These are phyloP conservation scores for Samsoniella hepiali DNA, from an alignment of 2,329 filamentous ascomycete species.

Conservation along the genomic window DNA sequence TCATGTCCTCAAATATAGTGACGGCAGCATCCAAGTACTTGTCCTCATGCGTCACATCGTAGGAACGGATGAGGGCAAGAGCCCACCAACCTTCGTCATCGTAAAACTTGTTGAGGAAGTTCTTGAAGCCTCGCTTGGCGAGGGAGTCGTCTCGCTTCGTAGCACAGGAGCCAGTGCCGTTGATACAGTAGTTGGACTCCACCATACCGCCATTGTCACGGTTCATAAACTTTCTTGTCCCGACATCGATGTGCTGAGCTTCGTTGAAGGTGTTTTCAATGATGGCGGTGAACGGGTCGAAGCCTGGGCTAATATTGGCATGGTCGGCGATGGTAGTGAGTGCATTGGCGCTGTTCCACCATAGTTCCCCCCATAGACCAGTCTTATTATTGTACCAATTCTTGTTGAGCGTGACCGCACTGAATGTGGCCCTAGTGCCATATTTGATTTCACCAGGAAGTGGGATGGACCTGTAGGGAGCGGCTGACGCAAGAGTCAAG, in stretches of 20 bases:
- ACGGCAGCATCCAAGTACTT: conserved; percentile 54
- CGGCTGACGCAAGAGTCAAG: background rate
- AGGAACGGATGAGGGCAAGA: conserved; percentile 54
- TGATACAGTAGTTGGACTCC: conserved; percentile 37
- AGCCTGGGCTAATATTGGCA: conserved; percentile 32
- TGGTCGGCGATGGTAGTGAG: conserved; percentile 61
- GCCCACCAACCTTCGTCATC: conserved; percentile 66
- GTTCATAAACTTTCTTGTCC: conserved; percentile 38
- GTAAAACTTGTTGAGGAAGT: conserved; percentile 52
- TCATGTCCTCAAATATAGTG: conserved; percentile 55
- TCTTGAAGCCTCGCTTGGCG: conserved; percentile 33
- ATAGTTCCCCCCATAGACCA: conserved; percentile 63
- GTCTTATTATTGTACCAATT: conserved; percentile 57
- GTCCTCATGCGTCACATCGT: conserved; percentile 49
- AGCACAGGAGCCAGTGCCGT: conserved; percentile 19
- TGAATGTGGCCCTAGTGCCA: conserved; percentile 30
- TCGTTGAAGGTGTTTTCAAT: conserved; percentile 45
- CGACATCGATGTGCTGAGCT: conserved; percentile 40
- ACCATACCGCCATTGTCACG: conserved; percentile 33
- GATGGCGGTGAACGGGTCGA: conserved; percentile 36
- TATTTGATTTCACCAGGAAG: conserved; percentile 29
- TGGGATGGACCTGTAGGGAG: background rate
- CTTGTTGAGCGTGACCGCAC: conserved; percentile 47
- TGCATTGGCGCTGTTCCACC: conserved; percentile 72
- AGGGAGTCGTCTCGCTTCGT: conserved; percentile 28